Conservation (phyloP, 169 alveolate species). For the Toxoplasma gondii region DNA sequence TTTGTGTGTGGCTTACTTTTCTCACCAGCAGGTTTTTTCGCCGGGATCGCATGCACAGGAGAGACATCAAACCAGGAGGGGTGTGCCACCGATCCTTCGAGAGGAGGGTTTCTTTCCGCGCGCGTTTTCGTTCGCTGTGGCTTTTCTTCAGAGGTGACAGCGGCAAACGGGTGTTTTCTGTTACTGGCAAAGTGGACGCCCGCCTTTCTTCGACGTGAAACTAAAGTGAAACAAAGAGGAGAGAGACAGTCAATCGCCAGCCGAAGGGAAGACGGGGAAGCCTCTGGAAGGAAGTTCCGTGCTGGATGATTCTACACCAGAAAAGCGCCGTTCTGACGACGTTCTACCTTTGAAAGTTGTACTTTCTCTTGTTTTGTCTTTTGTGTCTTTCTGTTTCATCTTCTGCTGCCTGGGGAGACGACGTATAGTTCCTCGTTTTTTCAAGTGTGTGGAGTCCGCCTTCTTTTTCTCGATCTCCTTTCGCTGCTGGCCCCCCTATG, state of each 20-base stretch:
- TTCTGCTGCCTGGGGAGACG: background rate
- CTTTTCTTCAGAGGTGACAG: background rate
- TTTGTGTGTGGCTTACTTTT: too few species aligned
- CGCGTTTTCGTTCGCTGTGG: background rate
- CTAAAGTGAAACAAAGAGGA: too few species aligned
- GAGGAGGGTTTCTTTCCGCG: background rate
- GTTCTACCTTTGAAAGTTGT: background rate
- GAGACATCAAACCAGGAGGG: background rate
- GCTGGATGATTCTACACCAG: background rate
- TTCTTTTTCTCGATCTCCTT: background rate
- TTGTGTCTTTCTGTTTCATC: background rate
- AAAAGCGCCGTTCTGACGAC: background rate
- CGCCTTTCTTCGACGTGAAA: background rate
- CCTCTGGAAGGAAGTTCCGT: background rate
- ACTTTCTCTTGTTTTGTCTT: too few species aligned
- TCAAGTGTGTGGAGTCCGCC: background rate
- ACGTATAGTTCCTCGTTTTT: background rate
- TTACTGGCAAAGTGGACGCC: background rate
- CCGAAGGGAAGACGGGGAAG: background rate
- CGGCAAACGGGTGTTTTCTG: background rate
- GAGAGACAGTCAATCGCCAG: too few species aligned
- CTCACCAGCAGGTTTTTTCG: too few species aligned
- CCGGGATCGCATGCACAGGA: background rate
- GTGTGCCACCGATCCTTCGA: background rate
- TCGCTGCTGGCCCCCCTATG: background rate